Conservation (phyloP, 1,139 yeast genomes). For the Geotrichum citri-aurantii region DNA sequence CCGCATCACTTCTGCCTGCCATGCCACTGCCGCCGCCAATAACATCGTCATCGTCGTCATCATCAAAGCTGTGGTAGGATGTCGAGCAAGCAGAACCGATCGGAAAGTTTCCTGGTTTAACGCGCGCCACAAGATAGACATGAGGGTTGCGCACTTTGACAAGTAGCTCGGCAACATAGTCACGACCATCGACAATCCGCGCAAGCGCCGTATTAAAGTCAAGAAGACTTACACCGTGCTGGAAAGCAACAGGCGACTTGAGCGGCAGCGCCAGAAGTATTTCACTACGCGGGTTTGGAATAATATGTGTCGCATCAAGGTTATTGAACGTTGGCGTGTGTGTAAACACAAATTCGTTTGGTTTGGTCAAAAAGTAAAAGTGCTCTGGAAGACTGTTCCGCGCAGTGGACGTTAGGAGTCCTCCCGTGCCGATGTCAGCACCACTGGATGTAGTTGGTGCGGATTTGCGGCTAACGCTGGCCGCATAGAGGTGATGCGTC, state of each 20-base stretch:
- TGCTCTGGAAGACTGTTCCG: neutral
- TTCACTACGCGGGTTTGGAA: conserved; percentile 74
- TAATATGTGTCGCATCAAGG: conserved; percentile 74
- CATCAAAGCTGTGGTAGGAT: neutral
- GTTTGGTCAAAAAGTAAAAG: conserved; percentile 72
- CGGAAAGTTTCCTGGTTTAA: conserved; percentile 29
- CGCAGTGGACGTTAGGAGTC: neutral
- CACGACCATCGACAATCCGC: conserved; percentile 38
- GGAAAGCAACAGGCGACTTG: conserved; percentile 72
- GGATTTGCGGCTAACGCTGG: conserved; percentile 20
- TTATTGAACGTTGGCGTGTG: conserved; percentile 69
- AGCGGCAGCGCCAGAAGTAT: conserved; percentile 79
- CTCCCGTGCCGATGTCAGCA: neutral
- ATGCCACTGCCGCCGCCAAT: conserved; percentile 17
- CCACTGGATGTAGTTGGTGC: neutral
- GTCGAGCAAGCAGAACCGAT: conserved; percentile 20
- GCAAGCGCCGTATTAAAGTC: conserved; percentile 75
- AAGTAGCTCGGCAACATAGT: conserved; percentile 65
- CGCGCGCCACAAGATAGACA: conserved; percentile 58
- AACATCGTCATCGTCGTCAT: conserved; percentile 5
- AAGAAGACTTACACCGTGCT: conserved; percentile 50
- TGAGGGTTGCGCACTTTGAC: conserved; percentile 58
- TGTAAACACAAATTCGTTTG: conserved; percentile 67
- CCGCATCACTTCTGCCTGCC: conserved; percentile 9
- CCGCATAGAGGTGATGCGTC: conserved; percentile 30